Evolutionary conservation across 2,329 filamentous ascomycete species (phyloP).

Genomic region (Cladosporium sp.): DNA sequence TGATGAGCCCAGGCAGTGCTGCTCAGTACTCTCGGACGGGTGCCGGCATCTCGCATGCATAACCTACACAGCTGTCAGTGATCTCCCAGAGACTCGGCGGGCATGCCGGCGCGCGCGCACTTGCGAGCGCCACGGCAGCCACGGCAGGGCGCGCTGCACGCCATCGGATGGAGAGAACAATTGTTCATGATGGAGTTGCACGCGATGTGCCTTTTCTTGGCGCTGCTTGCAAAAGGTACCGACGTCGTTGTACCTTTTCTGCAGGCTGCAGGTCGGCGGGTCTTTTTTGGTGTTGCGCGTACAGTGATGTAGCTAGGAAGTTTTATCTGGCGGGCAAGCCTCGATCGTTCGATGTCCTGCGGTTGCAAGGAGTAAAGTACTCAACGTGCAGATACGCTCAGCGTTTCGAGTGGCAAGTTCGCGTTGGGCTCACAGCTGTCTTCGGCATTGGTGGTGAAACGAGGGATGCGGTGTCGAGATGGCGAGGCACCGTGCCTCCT

Average conservation of each 20-base stretch:
- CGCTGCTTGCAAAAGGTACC: neutral
- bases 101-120: slow-evolving; percentile 1
- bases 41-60: slow-evolving; percentile 3
- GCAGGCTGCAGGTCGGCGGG: slow-evolving; percentile 12
- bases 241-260: slow-evolving; percentile 11
- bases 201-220: slow-evolving; percentile 12
- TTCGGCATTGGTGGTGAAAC: neutral
- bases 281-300: slow-evolving; percentile 14
- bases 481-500: neutral
- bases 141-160: slow-evolving; percentile 3
- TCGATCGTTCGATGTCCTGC: slow-evolving; percentile 18
- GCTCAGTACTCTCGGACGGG: neutral
- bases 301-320: slow-evolving; percentile 1
- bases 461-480: neutral
- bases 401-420: slow-evolving; percentile 3
- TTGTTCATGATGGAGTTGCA: slow-evolving; percentile 3
- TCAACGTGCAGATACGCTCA: slow-evolving; percentile 8
- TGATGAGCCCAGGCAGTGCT: slow-evolving; percentile 13
- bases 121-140: neutral
- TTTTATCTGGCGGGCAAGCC: slow-evolving; percentile 3
- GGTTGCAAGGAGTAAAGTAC: neutral
- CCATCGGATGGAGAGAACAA: slow-evolving; percentile 2
- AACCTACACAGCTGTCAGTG: neutral
- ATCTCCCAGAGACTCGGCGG: slow-evolving; percentile 18
- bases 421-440: slow-evolving; percentile 4